Evolutionary conservation across 2,329 filamentous ascomycete genomes (phyloP).

Genomic region (Nothophoma quercina): DNA sequence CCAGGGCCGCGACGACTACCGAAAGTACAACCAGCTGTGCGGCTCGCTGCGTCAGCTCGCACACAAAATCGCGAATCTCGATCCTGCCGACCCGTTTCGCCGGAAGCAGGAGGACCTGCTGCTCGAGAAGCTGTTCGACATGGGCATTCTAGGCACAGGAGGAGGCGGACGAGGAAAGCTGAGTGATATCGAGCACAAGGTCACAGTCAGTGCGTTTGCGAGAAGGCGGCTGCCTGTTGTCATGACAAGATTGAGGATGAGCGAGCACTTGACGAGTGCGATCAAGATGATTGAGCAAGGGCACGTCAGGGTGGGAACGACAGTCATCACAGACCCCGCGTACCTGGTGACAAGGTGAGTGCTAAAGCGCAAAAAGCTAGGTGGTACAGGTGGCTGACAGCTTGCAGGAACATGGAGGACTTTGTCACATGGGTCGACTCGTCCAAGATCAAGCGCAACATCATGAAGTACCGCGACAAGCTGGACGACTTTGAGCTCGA

Average conservation of each 20-base stretch:
- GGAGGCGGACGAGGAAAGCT: slow-evolving; percentile 69
- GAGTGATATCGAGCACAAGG: slow-evolving; percentile 78
- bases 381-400: slow-evolving; percentile 15
- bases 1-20: slow-evolving; percentile 82
- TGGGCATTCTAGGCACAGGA: slow-evolving; percentile 81
- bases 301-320: slow-evolving; percentile 88
- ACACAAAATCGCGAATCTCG: slow-evolving; percentile 82
- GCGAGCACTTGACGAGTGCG: slow-evolving; percentile 81
- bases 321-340: slow-evolving; percentile 87
- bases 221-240: slow-evolving; percentile 84
- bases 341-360: slow-evolving; percentile 76
- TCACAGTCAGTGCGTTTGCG: slow-evolving; percentile 89
- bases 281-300: slow-evolving; percentile 92
- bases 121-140: slow-evolving; percentile 89
- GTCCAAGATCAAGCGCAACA: slow-evolving; percentile 96
- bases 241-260: slow-evolving; percentile 91
- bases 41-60: slow-evolving; percentile 86
- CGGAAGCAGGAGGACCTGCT: slow-evolving; percentile 86
- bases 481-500: slow-evolving; percentile 91
- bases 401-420: slow-evolving; percentile 80
- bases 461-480: slow-evolving; percentile 93
- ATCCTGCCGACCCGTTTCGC: slow-evolving; percentile 79
- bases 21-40: slow-evolving; percentile 54
- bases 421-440: slow-evolving; percentile 96
- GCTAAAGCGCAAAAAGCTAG: not conserved